These are phyloP conservation scores for Pseudocercospora vitis DNA, from an alignment of 2,329 filamentous ascomycete species.

Conservation along the genomic window DNA sequence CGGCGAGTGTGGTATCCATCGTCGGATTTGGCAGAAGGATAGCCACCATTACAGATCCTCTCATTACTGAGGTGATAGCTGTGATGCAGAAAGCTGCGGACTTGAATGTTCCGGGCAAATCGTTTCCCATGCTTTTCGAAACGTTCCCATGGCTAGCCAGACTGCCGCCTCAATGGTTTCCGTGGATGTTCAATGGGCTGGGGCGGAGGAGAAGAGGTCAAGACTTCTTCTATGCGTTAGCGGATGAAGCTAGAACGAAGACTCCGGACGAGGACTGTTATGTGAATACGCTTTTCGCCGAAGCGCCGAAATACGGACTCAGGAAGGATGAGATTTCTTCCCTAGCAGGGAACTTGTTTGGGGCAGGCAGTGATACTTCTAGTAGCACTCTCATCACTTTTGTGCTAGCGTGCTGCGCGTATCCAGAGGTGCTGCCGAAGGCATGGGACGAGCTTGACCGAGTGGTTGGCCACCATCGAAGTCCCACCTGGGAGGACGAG, in stretches of 20 bases:
- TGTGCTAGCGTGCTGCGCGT: constrained; percentile 52
- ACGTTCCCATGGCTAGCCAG: constrained; percentile 56
- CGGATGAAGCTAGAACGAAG: constrained; percentile 48
- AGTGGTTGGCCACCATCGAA: constrained; percentile 37
- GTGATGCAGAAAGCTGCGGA: constrained; percentile 60
- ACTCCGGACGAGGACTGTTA: constrained; percentile 44
- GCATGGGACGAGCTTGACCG: constrained; percentile 40
- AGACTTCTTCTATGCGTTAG: constrained; percentile 56
- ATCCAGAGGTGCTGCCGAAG: constrained; percentile 44
- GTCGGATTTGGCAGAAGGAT: constrained; percentile 59
- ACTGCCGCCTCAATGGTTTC: constrained; percentile 52
- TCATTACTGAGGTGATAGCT: constrained; percentile 60
- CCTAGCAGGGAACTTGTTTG: constrained; percentile 48
- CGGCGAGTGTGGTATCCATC: constrained; percentile 56
- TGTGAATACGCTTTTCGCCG: constrained; percentile 49
- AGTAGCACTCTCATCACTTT: constrained; percentile 50
- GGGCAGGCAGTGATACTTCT: constrained; percentile 54
- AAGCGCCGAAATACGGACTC: constrained; percentile 49
- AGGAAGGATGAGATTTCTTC: constrained; percentile 47
- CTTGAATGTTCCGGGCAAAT: constrained; percentile 47
- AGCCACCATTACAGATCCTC: constrained; percentile 53
- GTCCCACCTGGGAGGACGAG: constrained; percentile 49
- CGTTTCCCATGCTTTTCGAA: constrained; percentile 58
- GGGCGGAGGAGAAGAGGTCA: constrained; percentile 48
- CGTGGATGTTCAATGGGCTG: constrained; percentile 50